Evolutionary conservation across 805 yeast genomes (phyloP).

Genomic region (Teunomyces panamensis): DNA sequence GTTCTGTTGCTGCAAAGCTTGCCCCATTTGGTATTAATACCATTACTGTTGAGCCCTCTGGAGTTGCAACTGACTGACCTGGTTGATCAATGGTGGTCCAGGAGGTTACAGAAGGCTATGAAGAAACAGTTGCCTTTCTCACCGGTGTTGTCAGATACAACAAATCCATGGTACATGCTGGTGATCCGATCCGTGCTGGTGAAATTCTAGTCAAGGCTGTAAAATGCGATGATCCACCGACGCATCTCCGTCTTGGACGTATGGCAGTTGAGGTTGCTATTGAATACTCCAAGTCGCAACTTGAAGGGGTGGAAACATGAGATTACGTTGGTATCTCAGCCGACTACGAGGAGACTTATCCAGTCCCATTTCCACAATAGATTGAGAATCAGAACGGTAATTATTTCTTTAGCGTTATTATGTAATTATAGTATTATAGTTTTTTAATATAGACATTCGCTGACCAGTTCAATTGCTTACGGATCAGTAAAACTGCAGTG

Average conservation of each 20-base stretch:
- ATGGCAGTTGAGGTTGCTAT: not conserved
- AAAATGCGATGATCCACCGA: not conserved
- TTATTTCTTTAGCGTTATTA: no score
- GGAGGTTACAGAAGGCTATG: not conserved
- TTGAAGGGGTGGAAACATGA: not conserved
- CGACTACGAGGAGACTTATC: not conserved
- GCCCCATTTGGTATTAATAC: not conserved
- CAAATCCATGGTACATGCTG: not conserved
- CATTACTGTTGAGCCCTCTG: not conserved
- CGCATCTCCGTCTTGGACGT: not conserved
- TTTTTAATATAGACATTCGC: no score
- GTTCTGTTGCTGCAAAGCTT: not conserved
- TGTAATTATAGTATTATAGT: no score
- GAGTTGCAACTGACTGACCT: not conserved
- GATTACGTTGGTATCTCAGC: not conserved
- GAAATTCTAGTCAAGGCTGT: not conserved
- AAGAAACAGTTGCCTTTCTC: not conserved
- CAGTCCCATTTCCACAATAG: not conserved
- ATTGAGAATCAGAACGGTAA: no score
- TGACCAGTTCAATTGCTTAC: no score
- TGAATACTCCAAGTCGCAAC: not conserved
- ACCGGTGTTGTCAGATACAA: not conserved
- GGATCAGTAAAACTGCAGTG: no score
- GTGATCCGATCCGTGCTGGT: not conserved
- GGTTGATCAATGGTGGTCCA: not conserved